phyloP scores from a whole-genome alignment of 768 basidiomycete species.

The Tricholoma furcatifolium region DNA sequence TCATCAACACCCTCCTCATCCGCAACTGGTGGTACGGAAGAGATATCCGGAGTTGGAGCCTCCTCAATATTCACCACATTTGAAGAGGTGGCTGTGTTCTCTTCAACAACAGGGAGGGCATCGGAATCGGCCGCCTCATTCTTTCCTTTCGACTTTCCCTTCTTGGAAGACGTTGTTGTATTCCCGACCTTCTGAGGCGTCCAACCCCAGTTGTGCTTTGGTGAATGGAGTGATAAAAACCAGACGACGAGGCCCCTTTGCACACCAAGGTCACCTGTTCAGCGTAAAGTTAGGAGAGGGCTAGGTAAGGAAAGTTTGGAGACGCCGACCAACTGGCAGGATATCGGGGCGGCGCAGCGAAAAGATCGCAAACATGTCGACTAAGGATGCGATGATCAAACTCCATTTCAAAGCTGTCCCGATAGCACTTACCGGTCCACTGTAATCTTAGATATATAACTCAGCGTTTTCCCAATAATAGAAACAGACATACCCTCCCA shows the following conservation, averaged over 20 bases:
- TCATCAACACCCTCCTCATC: constrained; percentile 26
- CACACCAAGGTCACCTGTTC: constrained; percentile 77
- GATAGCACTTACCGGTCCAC: constrained; percentile 56
- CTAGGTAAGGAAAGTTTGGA: background rate
- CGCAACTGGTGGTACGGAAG: constrained; percentile 34
- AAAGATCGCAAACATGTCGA: constrained; percentile 95
- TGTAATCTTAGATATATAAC: constrained; percentile 19
- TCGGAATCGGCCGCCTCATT: constrained; percentile 24
- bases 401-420: background rate
- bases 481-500: constrained; percentile 53
- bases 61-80: background rate
- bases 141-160: constrained; percentile 1
- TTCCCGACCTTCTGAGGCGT: constrained; percentile 48
- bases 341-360: constrained; percentile 83
- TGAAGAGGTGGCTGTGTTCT: constrained; percentile 1
- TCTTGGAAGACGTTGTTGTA: constrained; percentile 7
- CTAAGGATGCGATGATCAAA: constrained; percentile 31
- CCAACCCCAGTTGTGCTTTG: constrained; percentile 43
- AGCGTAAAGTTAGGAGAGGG: constrained; percentile 3
- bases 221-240: constrained; percentile 62
- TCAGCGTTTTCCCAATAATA: background rate
- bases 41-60: constrained; percentile 22
- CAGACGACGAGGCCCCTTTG: constrained; percentile 72
- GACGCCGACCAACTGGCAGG: constrained; percentile 42
- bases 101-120: constrained; percentile 29